Evolutionary conservation across 176 grass and related monocot genomes (phyloP).

Genomic region (Rhynchospora breviuscula): DNA sequence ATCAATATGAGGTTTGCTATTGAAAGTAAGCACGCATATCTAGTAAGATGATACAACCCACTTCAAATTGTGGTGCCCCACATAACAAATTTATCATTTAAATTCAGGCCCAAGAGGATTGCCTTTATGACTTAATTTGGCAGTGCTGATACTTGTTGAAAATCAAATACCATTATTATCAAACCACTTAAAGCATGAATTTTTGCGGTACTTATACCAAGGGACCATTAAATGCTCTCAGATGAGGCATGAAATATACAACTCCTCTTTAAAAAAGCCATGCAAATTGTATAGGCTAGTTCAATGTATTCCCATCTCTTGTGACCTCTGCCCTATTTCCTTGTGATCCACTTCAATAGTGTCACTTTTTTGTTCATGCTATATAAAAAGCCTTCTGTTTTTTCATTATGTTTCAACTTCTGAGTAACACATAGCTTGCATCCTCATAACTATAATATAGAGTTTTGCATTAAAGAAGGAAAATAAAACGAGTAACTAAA

Average conservation of each 20-base stretch:
- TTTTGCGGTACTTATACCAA: not conserved
- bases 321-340: not conserved
- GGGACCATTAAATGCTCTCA: not conserved
- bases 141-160: not conserved
- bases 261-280: not conserved
- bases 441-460: not conserved
- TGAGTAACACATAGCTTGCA: not conserved
- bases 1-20: not conserved
- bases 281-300: not conserved
- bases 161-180: not conserved
- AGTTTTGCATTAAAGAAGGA: not conserved
- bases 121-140: not conserved
- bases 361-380: not conserved
- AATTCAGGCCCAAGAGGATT: not conserved
- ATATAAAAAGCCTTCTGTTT: not conserved
- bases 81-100: not conserved
- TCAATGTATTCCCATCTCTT: not conserved
- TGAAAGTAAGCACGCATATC: not conserved
- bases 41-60: not conserved
- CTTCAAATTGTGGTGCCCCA: not conserved
- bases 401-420: not conserved
- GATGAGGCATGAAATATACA: not conserved
- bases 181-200: not conserved
- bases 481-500: not conserved
- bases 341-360: constrained; percentile 14